Evolutionary conservation across 495 filamentous ascomycete species (phyloP).

Genomic region (Neohortaea acidophila): DNA sequence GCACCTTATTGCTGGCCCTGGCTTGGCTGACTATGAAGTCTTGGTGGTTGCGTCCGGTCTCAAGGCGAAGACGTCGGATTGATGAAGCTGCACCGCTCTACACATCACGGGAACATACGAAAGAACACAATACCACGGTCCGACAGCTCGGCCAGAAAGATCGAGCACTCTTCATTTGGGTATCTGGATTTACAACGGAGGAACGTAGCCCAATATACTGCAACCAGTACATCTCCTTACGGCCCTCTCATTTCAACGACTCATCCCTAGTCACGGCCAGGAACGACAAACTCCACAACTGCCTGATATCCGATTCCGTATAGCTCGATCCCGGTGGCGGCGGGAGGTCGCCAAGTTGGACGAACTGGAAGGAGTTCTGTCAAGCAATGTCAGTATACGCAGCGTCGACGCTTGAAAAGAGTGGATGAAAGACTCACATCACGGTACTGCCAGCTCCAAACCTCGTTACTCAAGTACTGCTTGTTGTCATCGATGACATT

Average conservation of each 20-base stretch:
- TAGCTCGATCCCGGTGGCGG: slow-evolving; percentile 35
- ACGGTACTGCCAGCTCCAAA: slow-evolving; percentile 48
- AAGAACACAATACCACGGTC: no score
- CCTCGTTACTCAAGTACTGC: slow-evolving; percentile 39
- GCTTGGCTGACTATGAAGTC: slow-evolving; percentile 9
- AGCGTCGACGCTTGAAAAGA: no score
- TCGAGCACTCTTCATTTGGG: no score
- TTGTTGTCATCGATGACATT: slow-evolving; percentile 41
- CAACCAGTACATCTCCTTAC: no score
- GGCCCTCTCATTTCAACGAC: no score
- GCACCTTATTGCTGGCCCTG: slow-evolving; percentile 4
- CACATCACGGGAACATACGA: no score
- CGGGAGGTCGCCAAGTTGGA: slow-evolving; percentile 37
- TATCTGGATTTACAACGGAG: no score
- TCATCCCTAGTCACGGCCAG: slow-evolving; percentile 34
- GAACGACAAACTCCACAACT: slow-evolving; percentile 44
- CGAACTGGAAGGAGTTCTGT: slow-evolving; percentile 37
- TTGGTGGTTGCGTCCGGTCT: slow-evolving; percentile 4
- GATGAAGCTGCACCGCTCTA: no score
- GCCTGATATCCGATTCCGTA: slow-evolving; percentile 36
- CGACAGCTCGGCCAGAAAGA: no score
- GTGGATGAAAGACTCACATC: no score
- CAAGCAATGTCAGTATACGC: no score
- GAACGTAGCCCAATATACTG: no score
- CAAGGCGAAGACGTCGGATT: not conserved